phyloP scores from a whole-genome alignment of 306 rosid species.

The Prunus salicina region DNA sequence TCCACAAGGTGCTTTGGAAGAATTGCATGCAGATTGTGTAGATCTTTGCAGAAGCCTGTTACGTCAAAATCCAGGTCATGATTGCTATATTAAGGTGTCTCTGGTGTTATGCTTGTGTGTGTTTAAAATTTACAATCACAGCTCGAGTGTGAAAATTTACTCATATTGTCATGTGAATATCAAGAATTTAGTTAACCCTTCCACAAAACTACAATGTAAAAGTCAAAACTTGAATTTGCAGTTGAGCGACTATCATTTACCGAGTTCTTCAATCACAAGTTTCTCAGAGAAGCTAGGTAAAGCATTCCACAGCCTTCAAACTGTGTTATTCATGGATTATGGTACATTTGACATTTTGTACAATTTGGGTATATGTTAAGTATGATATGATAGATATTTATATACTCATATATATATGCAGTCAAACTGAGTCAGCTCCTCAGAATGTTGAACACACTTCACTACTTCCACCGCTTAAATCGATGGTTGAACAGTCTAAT shows the following conservation, averaged over 20 bases:
- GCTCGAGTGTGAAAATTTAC: slow-evolving; percentile 7
- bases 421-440: background rate
- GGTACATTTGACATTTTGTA: slow-evolving; percentile 1
- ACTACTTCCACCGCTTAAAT: slow-evolving; percentile 27
- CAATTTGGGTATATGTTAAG: background rate
- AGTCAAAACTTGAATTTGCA: slow-evolving; percentile 51
- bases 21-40: slow-evolving; percentile 71
- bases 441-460: slow-evolving; percentile 33
- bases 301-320: background rate
- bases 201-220: slow-evolving; percentile 20
- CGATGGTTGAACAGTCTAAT: slow-evolving; percentile 28
- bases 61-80: slow-evolving; percentile 80
- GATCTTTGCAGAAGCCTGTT: slow-evolving; percentile 91
- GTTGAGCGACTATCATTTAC: slow-evolving; percentile 83
- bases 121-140: slow-evolving; percentile 4
- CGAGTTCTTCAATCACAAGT: slow-evolving; percentile 78
- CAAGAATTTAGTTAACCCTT: slow-evolving; percentile 1
- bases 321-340: background rate
- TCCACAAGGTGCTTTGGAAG: slow-evolving; percentile 63
- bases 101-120: slow-evolving; percentile 13
- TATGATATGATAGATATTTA: background rate
- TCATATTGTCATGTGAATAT: slow-evolving; percentile 3
- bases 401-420: background rate
- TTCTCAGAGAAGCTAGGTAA: slow-evolving; percentile 67
- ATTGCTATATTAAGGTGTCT: slow-evolving; percentile 19